Evolutionary conservation across 1,284 basidiomycete species (phyloP).

Genomic region (Rhizoctonia solani): DNA sequence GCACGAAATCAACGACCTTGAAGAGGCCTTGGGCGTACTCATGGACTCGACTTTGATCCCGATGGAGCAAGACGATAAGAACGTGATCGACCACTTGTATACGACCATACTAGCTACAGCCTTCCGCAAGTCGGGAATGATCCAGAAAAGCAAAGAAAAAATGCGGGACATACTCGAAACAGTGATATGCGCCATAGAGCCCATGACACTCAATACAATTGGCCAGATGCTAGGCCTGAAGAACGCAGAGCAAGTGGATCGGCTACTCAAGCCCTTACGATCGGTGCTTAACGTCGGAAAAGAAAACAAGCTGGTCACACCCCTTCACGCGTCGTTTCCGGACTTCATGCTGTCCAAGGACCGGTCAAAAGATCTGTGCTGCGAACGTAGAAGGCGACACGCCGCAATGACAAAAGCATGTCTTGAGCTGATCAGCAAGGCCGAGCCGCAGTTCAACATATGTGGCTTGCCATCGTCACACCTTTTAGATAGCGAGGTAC

Average conservation of each 20-base stretch:
- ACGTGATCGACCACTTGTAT: not conserved
- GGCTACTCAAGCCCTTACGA: not conserved
- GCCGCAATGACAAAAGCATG: not conserved
- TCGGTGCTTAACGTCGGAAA: not conserved
- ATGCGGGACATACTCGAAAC: not conserved
- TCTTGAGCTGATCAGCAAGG: not conserved
- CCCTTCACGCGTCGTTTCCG: not conserved
- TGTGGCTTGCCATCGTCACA: not conserved
- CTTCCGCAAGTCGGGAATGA: not conserved
- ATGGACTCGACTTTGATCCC: not conserved
- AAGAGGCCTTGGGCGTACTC: not conserved
- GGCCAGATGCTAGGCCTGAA: not conserved
- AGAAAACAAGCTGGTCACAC: not conserved
- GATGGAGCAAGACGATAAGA: not conserved
- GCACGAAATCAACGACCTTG: not conserved
- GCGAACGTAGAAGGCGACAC: not conserved
- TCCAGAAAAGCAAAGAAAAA: not conserved
- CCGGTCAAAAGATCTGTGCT: not conserved
- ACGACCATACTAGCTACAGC: not conserved
- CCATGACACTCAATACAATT: not conserved
- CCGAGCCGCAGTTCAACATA: not conserved
- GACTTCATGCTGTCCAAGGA: not conserved
- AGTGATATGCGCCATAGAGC: not conserved
- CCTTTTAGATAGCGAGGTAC: not conserved
- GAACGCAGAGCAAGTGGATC: not conserved